Evolutionary conservation across 345 rosid genomes (phyloP).

Genomic region (Theobroma cacao): DNA sequence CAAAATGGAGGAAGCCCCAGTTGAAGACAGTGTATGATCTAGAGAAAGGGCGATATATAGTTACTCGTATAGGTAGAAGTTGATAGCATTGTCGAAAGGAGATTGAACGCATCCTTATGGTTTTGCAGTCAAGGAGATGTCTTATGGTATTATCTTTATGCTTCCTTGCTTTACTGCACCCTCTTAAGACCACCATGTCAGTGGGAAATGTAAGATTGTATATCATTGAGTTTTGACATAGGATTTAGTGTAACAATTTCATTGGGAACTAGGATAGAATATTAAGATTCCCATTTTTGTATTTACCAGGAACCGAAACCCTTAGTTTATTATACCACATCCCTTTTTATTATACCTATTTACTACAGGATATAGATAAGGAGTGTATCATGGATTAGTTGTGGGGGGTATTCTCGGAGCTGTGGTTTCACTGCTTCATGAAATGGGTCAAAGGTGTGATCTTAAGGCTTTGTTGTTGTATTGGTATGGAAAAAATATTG

Average conservation of each 20-base stretch:
- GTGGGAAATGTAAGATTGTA: slow-evolving; percentile 9
- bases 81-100: slow-evolving; percentile 12
- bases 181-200: neutral
- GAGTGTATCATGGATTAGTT: slow-evolving; percentile 2
- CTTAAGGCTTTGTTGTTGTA: neutral
- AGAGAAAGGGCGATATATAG: slow-evolving; percentile 86
- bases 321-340: slow-evolving; percentile 3
- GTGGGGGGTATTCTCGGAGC: neutral
- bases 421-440: slow-evolving; percentile 4
- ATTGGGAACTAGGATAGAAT: slow-evolving; percentile 22
- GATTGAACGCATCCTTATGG: neutral
- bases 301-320: slow-evolving; percentile 11
- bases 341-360: neutral
- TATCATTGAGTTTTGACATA: neutral
- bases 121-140: neutral
- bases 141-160: neutral
- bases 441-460: neutral
- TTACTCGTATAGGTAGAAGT: slow-evolving; percentile 61
- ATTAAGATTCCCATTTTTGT: slow-evolving; percentile 24
- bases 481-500: neutral
- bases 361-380: neutral
- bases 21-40: slow-evolving; percentile 79
- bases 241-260: slow-evolving; percentile 15
- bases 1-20: slow-evolving; percentile 80
- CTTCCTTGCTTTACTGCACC: slow-evolving; percentile 12